These are phyloP conservation scores for Brassica rapa DNA, from an alignment of 345 rosid genomes.

Conservation along the genomic window DNA sequence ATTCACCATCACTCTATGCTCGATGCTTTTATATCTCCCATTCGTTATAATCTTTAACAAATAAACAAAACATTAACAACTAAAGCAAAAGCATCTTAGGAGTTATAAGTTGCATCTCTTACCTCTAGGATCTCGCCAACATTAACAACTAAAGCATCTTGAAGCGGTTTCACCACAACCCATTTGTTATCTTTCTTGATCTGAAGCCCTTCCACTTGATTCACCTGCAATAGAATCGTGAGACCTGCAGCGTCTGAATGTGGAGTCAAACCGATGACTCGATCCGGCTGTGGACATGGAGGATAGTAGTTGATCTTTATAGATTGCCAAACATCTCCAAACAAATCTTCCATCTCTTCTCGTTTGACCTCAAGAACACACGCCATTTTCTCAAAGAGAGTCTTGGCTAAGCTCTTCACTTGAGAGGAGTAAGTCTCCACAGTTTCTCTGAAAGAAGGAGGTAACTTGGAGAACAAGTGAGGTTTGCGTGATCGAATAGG, in stretches of 20 bases:
- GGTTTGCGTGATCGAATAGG: slow-evolving; percentile 41
- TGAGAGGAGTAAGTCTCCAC: slow-evolving; percentile 38
- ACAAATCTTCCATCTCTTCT: slow-evolving; percentile 41
- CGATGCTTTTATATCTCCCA: slow-evolving; percentile 51
- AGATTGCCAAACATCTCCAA: slow-evolving; percentile 43
- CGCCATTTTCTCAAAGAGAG: slow-evolving; percentile 31
- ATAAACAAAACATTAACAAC: background rate
- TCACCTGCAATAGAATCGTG: slow-evolving; percentile 46
- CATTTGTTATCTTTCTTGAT: slow-evolving; percentile 44
- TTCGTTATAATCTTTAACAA: slow-evolving; percentile 48
- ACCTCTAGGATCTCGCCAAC: slow-evolving; percentile 59
- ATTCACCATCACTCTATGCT: slow-evolving; percentile 52
- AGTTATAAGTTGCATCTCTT: background rate
- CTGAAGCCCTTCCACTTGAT: slow-evolving; percentile 46
- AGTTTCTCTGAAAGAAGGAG: slow-evolving; percentile 45
- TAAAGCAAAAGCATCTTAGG: background rate
- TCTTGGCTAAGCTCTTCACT: slow-evolving; percentile 36
- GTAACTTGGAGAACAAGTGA: slow-evolving; percentile 44
- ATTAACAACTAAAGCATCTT: slow-evolving; percentile 48
- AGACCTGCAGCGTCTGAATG: slow-evolving; percentile 48
- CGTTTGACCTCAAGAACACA: slow-evolving; percentile 32
- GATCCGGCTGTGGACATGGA: slow-evolving; percentile 46
- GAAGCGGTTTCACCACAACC: slow-evolving; percentile 44
- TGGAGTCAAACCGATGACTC: slow-evolving; percentile 40
- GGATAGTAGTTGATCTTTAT: slow-evolving; percentile 45